Evolutionary conservation across 169 alveolate species (phyloP).

Genomic region (Plasmodium sp.): DNA sequence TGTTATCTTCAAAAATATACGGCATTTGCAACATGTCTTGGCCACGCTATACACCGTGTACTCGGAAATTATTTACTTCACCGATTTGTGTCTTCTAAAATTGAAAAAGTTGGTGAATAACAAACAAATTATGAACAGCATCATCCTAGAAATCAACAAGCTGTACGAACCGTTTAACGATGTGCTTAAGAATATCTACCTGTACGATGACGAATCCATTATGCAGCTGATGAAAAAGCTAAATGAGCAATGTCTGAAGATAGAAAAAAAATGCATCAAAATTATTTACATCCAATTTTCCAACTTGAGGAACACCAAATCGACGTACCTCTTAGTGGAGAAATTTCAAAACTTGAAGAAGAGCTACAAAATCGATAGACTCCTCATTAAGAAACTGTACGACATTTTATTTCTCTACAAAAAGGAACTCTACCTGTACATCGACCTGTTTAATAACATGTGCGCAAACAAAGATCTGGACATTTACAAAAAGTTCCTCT

Average conservation of each 20-base stretch:
- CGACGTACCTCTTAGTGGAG: conserved; percentile 48
- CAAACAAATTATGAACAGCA: conserved; percentile 55
- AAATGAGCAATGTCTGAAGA: conserved; percentile 62
- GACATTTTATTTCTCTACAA: conserved; percentile 55
- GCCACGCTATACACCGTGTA: conserved; percentile 66
- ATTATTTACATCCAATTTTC: conserved; percentile 67
- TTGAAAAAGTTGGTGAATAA: conserved; percentile 68
- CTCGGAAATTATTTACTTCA: conserved; percentile 73
- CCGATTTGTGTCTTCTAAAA: conserved; percentile 70
- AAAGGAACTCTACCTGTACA: conserved; percentile 41
- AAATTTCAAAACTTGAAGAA: conserved; percentile 68
- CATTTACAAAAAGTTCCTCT: conserved; percentile 41
- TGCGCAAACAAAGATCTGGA: conserved; percentile 19
- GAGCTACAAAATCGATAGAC: conserved; percentile 63
- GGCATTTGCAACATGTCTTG: conserved; percentile 58
- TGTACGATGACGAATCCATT: conserved; percentile 60
- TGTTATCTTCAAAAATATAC: conserved; percentile 54
- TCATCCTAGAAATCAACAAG: conserved; percentile 53
- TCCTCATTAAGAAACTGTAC: conserved; percentile 54
- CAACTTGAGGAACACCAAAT: conserved; percentile 46
- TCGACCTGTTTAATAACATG: conserved; percentile 54
- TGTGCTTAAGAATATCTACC: conserved; percentile 60
- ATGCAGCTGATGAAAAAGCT: conserved; percentile 64
- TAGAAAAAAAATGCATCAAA: conserved; percentile 68
- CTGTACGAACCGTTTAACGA: conserved; percentile 67